Evolutionary conservation across 208 protist species (phyloP), one percentile per base, ranked within the genome.

Genomic region (Leishmania braziliensis): DNA sequence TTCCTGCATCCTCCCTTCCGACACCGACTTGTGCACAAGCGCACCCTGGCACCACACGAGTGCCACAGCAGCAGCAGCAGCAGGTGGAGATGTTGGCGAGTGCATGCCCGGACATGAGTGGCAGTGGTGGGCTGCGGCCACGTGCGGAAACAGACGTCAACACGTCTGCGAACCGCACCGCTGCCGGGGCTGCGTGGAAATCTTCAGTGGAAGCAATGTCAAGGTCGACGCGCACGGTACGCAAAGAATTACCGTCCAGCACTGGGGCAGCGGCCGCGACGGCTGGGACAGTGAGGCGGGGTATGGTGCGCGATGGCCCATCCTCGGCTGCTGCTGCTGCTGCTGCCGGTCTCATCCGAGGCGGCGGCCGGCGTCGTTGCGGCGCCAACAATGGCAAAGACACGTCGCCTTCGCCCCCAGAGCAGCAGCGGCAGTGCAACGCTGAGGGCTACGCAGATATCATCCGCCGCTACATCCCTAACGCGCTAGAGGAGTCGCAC

Each of bases 371-470:
- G 26, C 68, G 68, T 73, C 43, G 68, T 46, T n/a, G 68, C 16
- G 46, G 39, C 20, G 53, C 10, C 74, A 63, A 50, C 36, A 56
- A 23, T 63, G 74, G 26, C 53, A 43, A 20, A 39, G 6, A 46
- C 43, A 16, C 12, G 16, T 23, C 43, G n/a, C 18, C 0, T 43
- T 33, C n/a, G 20, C 60, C 54, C 33, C 16, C 43, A 50, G 46
- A 9, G 10, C 71, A 39, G 50, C 43, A 2, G 68, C 70, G 81
- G 63, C 76, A 81, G 60, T 76, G 56, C 26, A 84, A 76, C 50
- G 76, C 78, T 16, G 71, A 33, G 69, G 80, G 81, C 70, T 81
- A 84, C 81, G 78, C 76, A 18, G 81, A 84, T 18, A 77, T 66
- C 29, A 77, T 73, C 12, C 68, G 56, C 68, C 58, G 70, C 69